Evolutionary conservation across 1,284 basidiomycete species (phyloP).

Genomic region (Thecaphora thlaspeos): DNA sequence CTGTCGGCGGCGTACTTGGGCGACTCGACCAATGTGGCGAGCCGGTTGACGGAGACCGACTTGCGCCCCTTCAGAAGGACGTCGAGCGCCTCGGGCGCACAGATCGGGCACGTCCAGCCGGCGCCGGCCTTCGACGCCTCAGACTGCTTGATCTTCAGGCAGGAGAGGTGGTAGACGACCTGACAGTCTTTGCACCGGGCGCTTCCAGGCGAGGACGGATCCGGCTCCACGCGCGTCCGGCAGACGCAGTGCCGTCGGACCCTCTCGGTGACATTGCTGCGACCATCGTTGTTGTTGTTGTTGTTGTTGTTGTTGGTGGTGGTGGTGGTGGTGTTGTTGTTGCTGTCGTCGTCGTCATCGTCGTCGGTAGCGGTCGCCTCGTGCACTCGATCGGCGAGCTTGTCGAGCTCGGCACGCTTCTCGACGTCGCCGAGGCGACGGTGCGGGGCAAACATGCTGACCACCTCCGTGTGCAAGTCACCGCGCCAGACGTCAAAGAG

Average conservation of each 20-base stretch:
- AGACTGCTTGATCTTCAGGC: constrained; percentile 31
- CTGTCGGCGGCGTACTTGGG: too few species aligned
- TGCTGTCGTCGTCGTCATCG: too few species aligned
- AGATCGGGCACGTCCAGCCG: constrained; percentile 46
- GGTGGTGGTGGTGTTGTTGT: too few species aligned
- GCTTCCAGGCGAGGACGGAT: not conserved
- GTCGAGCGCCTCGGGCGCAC: constrained; percentile 20
- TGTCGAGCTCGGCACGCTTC: constrained; percentile 22
- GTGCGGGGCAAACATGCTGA: constrained; percentile 9
- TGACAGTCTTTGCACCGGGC: constrained; percentile 37
- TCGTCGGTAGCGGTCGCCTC: constrained; percentile 21
- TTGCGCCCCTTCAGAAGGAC: constrained; percentile 21
- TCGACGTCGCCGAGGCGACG: constrained; percentile 19
- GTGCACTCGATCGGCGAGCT: constrained; percentile 31
- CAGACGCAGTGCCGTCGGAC: constrained; percentile 44
- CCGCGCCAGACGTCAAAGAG: constrained; percentile 40
- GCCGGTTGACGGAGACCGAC: constrained; percentile 5
- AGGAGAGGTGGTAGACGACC: constrained; percentile 38
- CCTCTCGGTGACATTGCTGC: too few species aligned
- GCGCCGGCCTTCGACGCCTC: constrained; percentile 23
- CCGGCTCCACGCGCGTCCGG: constrained; percentile 14
- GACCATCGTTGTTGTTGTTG: too few species aligned
- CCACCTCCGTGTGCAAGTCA: constrained; percentile 24
- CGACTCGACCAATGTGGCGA: too few species aligned
- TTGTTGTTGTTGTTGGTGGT: too few species aligned